phyloP scores from a whole-genome alignment of 208 protist species.

The Leptomonas pyrrhocoris region DNA sequence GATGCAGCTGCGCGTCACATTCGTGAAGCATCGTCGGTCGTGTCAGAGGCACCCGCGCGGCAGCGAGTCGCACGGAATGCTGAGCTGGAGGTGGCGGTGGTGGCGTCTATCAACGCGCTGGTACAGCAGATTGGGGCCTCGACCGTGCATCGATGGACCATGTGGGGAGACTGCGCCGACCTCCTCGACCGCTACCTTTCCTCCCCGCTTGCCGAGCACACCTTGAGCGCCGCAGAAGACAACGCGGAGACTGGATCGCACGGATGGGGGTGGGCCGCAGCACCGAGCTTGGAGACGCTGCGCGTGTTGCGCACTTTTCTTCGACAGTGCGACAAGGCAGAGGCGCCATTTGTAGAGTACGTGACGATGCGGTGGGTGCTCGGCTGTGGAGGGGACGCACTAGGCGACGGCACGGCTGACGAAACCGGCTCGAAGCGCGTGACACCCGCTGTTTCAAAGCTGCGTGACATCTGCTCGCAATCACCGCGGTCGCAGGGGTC shows the following conservation, averaged over 20 bases:
- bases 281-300: conserved; percentile 40
- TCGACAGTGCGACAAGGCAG: conserved; percentile 55
- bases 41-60: no score
- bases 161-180: conserved; percentile 65
- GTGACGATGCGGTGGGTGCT: conserved; percentile 57
- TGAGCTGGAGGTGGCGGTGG: conserved; percentile 22
- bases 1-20: neutral
- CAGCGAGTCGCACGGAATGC: neutral
- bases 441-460: neutral
- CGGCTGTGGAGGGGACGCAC: neutral
- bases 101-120: conserved; percentile 48
- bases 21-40: neutral
- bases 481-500: neutral
- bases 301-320: conserved; percentile 48
- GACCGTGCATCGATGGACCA: conserved; percentile 43
- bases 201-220: conserved; percentile 30
- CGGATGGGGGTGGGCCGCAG: neutral
- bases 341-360: conserved; percentile 53
- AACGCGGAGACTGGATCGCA: neutral
- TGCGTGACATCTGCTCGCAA: neutral
- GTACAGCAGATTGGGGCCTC: conserved; percentile 59
- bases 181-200: conserved; percentile 39
- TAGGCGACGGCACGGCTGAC: no score
- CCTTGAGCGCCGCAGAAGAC: neutral
- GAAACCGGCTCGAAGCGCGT: neutral